phyloP scores from a whole-genome alignment of 345 rosid species.

The Cardamine chenopodiifolia region DNA sequence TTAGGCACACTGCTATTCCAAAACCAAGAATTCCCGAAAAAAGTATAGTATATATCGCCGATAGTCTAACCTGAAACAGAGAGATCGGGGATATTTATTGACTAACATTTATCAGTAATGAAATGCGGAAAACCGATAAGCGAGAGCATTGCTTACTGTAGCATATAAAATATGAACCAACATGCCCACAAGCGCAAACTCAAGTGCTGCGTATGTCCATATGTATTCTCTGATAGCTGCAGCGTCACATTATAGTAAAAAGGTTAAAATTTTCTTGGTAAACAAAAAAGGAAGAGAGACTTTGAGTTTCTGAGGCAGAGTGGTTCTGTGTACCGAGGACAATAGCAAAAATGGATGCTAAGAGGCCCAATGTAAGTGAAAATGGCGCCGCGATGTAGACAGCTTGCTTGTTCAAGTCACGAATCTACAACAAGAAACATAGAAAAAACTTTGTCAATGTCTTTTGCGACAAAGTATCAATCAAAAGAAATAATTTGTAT shows the following conservation, averaged over 20 bases:
- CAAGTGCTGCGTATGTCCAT: slow-evolving; percentile 94
- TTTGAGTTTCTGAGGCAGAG: slow-evolving; percentile 19
- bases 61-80: slow-evolving; percentile 65
- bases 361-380: slow-evolving; percentile 69
- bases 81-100: background rate
- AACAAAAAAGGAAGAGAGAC: slow-evolving; percentile 15
- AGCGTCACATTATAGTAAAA: slow-evolving; percentile 18
- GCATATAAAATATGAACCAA: slow-evolving; percentile 61
- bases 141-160: slow-evolving; percentile 53
- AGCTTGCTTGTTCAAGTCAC: slow-evolving; percentile 68
- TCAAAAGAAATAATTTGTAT: background rate
- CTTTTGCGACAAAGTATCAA: background rate
- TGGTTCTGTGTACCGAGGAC: slow-evolving; percentile 59
- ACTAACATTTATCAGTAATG: background rate
- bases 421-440: slow-evolving; percentile 52
- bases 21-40: slow-evolving; percentile 77
- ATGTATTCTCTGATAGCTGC: slow-evolving; percentile 90
- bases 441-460: background rate
- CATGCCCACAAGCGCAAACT: slow-evolving; percentile 80
- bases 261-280: background rate
- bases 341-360: slow-evolving; percentile 75
- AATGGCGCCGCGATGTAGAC: slow-evolving; percentile 79
- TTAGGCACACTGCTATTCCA: slow-evolving; percentile 73
- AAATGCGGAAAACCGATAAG: background rate
- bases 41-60: slow-evolving; percentile 61